These are phyloP conservation scores for Uromyces viciae-fabae DNA, from an alignment of 1,284 basidiomycete genomes.

Conservation along the genomic window DNA sequence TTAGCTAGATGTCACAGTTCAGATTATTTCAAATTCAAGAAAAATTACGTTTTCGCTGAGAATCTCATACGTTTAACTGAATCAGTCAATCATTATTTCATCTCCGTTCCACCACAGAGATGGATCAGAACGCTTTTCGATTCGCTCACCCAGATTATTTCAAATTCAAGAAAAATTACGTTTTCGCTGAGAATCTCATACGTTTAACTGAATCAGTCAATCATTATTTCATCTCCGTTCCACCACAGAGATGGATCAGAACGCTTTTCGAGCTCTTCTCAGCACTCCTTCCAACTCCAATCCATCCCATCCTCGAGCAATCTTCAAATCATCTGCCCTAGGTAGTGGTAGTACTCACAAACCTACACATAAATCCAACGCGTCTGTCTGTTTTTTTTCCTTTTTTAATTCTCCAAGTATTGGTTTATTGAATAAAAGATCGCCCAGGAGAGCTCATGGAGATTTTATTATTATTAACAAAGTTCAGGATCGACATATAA, in stretches of 20 bases:
- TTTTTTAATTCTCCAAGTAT: not conserved
- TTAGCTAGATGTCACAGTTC: too few species aligned
- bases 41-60: too few species aligned
- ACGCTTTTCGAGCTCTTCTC: slow-evolving; percentile 44
- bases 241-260: slow-evolving; percentile 39
- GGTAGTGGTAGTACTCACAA: not conserved
- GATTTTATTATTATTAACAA: not conserved
- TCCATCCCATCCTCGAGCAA: not conserved
- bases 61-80: too few species aligned
- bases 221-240: too few species aligned
- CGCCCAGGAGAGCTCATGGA: not conserved
- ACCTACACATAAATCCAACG: not conserved
- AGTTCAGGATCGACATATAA: slow-evolving; percentile 17
- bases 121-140: slow-evolving; percentile 45
- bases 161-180: too few species aligned
- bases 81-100: too few species aligned
- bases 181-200: too few species aligned
- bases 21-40: too few species aligned
- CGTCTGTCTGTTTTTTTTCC: not conserved
- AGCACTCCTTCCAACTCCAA: slow-evolving; percentile 1
- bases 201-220: too few species aligned
- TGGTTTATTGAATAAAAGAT: not conserved
- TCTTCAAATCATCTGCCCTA: not conserved
- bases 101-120: not conserved
- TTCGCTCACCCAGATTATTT: slow-evolving; percentile 20